Conservation (phyloP, 2,329 filamentous ascomycete genomes). For the Fusarium circinatum region DNA sequence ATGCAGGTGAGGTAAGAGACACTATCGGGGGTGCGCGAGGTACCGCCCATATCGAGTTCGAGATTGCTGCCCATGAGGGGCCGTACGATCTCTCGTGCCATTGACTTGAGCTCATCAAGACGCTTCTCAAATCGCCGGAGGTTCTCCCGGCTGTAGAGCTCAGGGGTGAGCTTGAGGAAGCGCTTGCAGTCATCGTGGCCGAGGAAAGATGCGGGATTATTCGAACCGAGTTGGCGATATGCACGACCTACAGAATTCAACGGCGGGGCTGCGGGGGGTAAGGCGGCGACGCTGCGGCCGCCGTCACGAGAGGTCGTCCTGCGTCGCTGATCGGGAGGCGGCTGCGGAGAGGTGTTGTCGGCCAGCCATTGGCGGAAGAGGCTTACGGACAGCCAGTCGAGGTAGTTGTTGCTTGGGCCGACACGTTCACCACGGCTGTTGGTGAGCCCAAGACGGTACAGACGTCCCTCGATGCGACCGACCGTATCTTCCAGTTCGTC, state of each 20-base stretch:
- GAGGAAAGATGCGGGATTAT: constrained; percentile 71
- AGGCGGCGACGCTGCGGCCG: constrained; percentile 47
- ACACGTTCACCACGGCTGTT: constrained; percentile 86
- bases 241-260: constrained; percentile 74
- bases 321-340: constrained; percentile 46
- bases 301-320: constrained; percentile 44
- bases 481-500: constrained; percentile 90
- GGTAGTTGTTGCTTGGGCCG: constrained; percentile 79
- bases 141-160: constrained; percentile 88
- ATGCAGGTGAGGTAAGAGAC: constrained; percentile 64
- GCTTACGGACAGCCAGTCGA: constrained; percentile 89
- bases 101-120: constrained; percentile 86
- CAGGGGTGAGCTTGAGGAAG: constrained; percentile 85
- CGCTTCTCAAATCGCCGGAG: constrained; percentile 85
- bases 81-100: constrained; percentile 83
- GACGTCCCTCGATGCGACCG: constrained; percentile 78
- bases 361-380: constrained; percentile 94
- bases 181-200: constrained; percentile 88
- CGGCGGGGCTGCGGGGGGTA: constrained; percentile 54
- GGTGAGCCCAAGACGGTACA: constrained; percentile 83
- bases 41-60: constrained; percentile 74
- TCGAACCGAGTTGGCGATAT: constrained; percentile 79
- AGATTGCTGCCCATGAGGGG: constrained; percentile 88
- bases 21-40: constrained; percentile 53
- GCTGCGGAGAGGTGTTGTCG: constrained; percentile 81